Evolutionary conservation across 2,329 filamentous ascomycete genomes (phyloP).

Genomic region (Tolypocladium amazonense): DNA sequence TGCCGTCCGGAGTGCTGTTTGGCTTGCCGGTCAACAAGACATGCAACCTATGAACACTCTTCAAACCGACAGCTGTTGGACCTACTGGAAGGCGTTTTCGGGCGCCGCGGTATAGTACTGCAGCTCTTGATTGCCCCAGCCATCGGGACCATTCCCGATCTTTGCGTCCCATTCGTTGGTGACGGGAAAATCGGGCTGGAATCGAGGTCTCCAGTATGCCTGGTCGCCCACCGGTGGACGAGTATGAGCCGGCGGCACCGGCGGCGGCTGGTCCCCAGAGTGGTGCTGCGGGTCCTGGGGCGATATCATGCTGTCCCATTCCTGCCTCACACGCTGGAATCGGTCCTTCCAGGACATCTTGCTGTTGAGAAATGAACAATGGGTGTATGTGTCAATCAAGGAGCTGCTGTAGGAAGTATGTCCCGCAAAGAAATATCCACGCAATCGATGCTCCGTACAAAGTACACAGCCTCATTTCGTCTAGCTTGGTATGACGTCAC

Average conservation of each 20-base stretch:
- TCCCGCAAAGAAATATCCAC: too few species aligned
- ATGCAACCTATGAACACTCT: background rate
- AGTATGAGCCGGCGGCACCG: background rate
- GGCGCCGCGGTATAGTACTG: slow-evolving; percentile 42
- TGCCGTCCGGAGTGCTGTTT: slow-evolving; percentile 31
- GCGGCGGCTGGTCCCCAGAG: slow-evolving; percentile 4
- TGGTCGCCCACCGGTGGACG: slow-evolving; percentile 6
- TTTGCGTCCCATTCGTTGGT: slow-evolving; percentile 42
- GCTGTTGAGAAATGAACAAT: background rate
- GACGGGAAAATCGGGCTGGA: slow-evolving; percentile 34
- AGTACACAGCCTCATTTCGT: background rate
- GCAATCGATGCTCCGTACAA: too few species aligned
- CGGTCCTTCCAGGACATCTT: slow-evolving; percentile 25
- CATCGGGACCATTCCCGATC: slow-evolving; percentile 42
- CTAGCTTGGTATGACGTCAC: background rate
- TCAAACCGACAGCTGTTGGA: background rate
- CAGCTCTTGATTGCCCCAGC: slow-evolving; percentile 52
- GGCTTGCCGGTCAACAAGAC: background rate
- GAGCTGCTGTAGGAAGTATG: background rate
- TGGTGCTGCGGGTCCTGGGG: slow-evolving; percentile 5
- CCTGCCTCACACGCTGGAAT: slow-evolving; percentile 26
- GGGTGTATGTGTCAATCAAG: background rate
- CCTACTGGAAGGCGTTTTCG: slow-evolving; percentile 41
- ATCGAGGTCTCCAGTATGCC: slow-evolving; percentile 42
- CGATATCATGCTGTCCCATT: slow-evolving; percentile 23